These are phyloP conservation scores for Soucietia sequanensis DNA, from an alignment of 805 yeast species.

Conservation along the genomic window DNA sequence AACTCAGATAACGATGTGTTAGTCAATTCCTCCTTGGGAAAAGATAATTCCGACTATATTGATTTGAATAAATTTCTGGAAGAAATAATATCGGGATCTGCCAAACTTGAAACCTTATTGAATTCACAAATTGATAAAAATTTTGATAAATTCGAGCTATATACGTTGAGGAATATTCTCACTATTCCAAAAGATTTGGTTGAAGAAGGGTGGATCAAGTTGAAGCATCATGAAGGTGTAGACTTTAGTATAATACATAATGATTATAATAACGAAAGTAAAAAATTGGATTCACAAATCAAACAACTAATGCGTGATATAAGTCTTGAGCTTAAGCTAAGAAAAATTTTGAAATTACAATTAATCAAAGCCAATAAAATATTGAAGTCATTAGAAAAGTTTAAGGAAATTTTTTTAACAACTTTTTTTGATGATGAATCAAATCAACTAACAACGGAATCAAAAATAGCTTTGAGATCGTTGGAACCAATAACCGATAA, in stretches of 20 bases:
- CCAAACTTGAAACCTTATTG: constrained; percentile 70
- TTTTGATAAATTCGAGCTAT: constrained; percentile 84
- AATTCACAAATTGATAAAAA: constrained; percentile 76
- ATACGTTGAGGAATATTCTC: constrained; percentile 73
- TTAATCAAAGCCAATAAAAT: constrained; percentile 38
- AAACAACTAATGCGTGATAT: constrained; percentile 36
- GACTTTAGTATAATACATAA: constrained; percentile 12
- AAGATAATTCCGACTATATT: constrained; percentile 6
- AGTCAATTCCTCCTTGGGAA: constrained; percentile 21
- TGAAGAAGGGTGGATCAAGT: constrained; percentile 61
- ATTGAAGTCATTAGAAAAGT: constrained; percentile 27
- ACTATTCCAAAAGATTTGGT: constrained; percentile 66
- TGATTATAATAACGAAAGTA: constrained; percentile 2
- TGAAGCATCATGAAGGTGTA: constrained; percentile 68
- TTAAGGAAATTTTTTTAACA: constrained; percentile 16
- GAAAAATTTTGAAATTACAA: constrained; percentile 40
- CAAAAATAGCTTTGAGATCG: constrained; percentile 26
- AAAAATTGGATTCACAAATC: constrained; percentile 28
- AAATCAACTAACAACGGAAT: constrained; percentile 17
- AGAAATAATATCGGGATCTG: constrained; percentile 77
- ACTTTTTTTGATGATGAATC: constrained; percentile 14
- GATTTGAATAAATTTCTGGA: constrained; percentile 21
- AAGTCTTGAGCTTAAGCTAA: constrained; percentile 41
- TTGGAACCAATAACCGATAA: constrained; percentile 49
- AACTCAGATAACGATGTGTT: constrained; percentile 8